Percentiles rank a stretch among this genome's conserved stretches.
Evolutionary conservation across 2,329 filamentous ascomycete species (phyloP).

Genomic region (Cladosporium sp.): DNA sequence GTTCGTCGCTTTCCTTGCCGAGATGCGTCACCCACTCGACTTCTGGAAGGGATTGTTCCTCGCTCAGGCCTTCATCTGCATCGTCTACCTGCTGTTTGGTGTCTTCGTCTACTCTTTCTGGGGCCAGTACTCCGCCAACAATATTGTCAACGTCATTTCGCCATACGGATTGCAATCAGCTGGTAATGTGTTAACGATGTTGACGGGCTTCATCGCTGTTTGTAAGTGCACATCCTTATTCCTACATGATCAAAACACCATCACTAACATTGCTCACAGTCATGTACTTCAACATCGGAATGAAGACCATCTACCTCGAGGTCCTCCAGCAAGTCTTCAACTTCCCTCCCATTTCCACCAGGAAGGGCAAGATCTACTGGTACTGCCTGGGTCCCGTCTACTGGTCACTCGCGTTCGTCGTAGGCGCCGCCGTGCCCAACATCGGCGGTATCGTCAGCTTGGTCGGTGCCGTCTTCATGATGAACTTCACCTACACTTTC

Average conservation of each 20-base stretch:
- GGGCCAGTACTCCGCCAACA: constrained; percentile 49
- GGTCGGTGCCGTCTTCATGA: constrained; percentile 55
- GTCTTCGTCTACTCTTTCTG: constrained; percentile 51
- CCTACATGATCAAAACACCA: too few relatives aligned
- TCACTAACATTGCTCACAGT: constrained; percentile 27
- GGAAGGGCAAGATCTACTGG: constrained; percentile 55
- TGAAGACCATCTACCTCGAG: constrained; percentile 56
- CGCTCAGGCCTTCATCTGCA: constrained; percentile 52
- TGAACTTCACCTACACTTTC: constrained; percentile 62
- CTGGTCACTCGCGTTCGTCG: constrained; percentile 58
- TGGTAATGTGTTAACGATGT: constrained; percentile 43
- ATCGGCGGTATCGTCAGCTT: constrained; percentile 41
- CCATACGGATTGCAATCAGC: constrained; percentile 43
- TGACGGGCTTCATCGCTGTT: constrained; percentile 41
- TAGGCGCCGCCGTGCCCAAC: constrained; percentile 57
- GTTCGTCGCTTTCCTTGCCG: constrained; percentile 60
- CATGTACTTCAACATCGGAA: constrained; percentile 47
- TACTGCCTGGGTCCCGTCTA: constrained; percentile 55
- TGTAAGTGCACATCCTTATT: constrained; percentile 8
- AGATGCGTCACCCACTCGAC: constrained; percentile 52
- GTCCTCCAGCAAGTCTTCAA: constrained; percentile 53
- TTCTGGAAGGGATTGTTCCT: constrained; percentile 51
- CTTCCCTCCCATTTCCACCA: constrained; percentile 52
- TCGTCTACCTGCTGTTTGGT: constrained; percentile 51
- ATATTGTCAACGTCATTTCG: constrained; percentile 43